phyloP scores from a whole-genome alignment of 306 rosid genomes.

The Malus sieversii region DNA sequence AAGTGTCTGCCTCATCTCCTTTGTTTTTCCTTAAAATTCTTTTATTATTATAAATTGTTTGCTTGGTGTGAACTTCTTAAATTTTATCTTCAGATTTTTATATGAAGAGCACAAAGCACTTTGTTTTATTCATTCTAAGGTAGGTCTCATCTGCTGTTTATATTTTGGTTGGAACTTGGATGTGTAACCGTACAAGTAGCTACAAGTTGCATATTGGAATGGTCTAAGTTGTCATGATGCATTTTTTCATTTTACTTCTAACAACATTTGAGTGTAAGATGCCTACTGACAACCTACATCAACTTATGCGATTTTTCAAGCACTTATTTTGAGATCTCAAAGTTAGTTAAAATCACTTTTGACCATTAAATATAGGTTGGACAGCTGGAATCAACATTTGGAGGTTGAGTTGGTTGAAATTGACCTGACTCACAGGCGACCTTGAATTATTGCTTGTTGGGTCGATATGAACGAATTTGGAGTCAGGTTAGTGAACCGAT shows the following conservation, averaged over 20 bases:
- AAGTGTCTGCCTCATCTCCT: conserved; percentile 23
- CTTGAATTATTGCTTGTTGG: conserved; percentile 21
- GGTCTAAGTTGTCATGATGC: conserved; percentile 15
- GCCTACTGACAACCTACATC: neutral
- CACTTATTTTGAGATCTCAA: neutral
- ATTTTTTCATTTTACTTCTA: neutral
- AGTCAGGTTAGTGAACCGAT: conserved; percentile 17
- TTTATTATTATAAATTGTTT: conserved; percentile 13
- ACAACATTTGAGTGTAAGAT: neutral
- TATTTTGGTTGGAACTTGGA: neutral
- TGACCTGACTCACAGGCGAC: conserved; percentile 4
- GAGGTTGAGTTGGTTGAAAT: conserved; percentile 16
- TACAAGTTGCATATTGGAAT: conserved; percentile 14
- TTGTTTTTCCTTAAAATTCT: neutral
- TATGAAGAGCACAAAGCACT: conserved; percentile 49
- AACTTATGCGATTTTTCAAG: neutral
- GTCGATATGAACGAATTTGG: conserved; percentile 19
- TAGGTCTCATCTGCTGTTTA: conserved; percentile 41
- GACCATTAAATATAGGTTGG: conserved; percentile 7
- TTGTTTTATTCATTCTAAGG: conserved; percentile 46
- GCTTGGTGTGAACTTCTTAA: conserved; percentile 41
- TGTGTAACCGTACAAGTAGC: neutral
- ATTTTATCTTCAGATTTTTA: conserved; percentile 55
- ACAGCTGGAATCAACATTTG: conserved; percentile 19
- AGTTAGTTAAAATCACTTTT: conserved; percentile 9